A percentile compares a stretch with the other conserved stretches of the same genome.
Evolutionary conservation across 257 asterid species (phyloP).

Genomic region (Paulownia fortunei): DNA sequence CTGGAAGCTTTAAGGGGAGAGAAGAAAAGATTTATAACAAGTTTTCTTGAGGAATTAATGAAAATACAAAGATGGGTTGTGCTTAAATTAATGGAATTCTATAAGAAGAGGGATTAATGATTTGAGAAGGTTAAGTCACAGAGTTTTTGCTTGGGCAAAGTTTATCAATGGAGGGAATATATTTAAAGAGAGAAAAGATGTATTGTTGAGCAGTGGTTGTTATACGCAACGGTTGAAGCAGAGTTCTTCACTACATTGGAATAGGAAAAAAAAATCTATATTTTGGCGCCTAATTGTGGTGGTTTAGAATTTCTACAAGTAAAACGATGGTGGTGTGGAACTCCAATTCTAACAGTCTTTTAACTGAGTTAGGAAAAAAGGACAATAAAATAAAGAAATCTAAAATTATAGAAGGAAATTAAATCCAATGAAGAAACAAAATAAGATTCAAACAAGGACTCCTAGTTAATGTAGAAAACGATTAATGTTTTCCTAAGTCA

Average conservation of each 20-base stretch:
- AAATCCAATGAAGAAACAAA: no score
- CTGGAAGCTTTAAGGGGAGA: not conserved
- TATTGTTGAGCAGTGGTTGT: constrained; percentile 54
- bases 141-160: constrained; percentile 25
- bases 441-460: no score
- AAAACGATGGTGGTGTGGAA: no score
- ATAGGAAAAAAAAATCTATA: not conserved
- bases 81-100: constrained; percentile 17
- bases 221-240: constrained; percentile 14
- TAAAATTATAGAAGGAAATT: no score
- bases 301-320: no score
- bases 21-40: not conserved
- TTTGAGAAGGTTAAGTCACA: constrained; percentile 33
- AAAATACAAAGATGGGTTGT: constrained; percentile 30
- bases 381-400: no score
- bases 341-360: no score
- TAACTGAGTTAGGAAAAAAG: no score
- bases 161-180: constrained; percentile 10
- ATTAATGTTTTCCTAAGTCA: no score
- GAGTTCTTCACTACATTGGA: constrained; percentile 11
- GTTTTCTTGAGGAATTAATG: not conserved
- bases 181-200: constrained; percentile 25
- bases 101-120: not conserved
- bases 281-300: constrained; percentile 10
- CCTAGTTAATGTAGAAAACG: no score